Conservation (phyloP, 225 moss, liverwort and hornwort species). For the Physcomitrium patens region DNA sequence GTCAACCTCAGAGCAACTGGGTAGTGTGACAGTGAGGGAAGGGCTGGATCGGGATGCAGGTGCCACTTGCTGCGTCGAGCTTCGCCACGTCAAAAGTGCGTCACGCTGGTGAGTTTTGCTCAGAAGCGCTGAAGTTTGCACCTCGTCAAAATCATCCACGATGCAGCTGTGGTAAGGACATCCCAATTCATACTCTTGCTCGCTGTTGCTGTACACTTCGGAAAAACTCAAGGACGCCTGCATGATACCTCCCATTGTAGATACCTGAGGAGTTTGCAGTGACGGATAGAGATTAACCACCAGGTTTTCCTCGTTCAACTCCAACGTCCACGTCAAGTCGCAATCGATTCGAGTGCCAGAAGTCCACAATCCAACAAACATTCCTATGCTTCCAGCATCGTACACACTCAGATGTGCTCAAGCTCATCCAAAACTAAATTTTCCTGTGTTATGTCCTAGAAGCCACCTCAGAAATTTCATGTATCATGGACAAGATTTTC, state of each 20-base stretch:
- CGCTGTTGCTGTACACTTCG: no score
- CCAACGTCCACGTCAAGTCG: no score
- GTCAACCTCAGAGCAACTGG: conserved; percentile 11
- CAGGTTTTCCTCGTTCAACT: neutral
- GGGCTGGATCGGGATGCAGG: conserved; percentile 41
- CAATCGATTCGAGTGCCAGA: no score
- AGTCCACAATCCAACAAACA: no score
- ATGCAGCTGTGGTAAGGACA: conserved; percentile 34
- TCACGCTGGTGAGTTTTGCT: conserved; percentile 5
- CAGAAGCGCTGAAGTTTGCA: neutral
- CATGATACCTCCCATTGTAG: neutral
- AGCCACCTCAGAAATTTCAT: no score
- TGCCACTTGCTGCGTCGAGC: conserved; percentile 10
- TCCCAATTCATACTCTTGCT: conserved; percentile 5
- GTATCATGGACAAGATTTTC: no score
- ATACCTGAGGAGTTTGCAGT: neutral
- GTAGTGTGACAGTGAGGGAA: conserved; percentile 39
- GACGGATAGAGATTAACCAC: neutral
- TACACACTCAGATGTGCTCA: no score
- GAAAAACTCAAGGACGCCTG: neutral
- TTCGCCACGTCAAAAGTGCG: neutral
- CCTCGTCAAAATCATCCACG: conserved; percentile 26
- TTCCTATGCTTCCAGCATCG: no score
- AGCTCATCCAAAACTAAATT: no score
- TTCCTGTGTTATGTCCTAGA: no score